Evolutionary conservation across 352 stramenopile genomes (phyloP), one percentile per base, ranked within the genome.

Genomic region (Discostella stelligera): DNA sequence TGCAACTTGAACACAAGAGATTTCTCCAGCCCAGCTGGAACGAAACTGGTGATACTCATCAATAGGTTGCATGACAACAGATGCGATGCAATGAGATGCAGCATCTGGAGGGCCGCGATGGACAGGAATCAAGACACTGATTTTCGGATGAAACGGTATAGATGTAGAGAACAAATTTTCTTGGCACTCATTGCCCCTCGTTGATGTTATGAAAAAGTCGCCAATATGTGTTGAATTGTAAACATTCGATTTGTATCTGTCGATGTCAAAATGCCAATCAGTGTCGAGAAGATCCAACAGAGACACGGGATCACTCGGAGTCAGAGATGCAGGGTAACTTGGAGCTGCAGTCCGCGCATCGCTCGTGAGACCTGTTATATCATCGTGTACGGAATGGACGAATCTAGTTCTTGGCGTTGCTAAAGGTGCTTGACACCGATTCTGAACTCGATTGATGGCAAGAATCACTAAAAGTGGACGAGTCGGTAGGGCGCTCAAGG

Each of bases 381-480:
- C 37, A 44, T 44, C 11, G 2, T 44, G 37, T 13, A 44, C 11
- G 4, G 37, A 2, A 10, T 44, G 2, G 37, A 14, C 13, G 7
- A 14, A 14, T 14, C 37, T 44, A 44, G 2, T 10, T 14, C 13
- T 10, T 44, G 37, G 37, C 1, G 2, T 44, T 44, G 95, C 95
- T 13, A 96, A 66, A 0, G 89, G 90, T 55, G 94, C 95, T 46
- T 82, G 58, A 59, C 89, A 96, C 8, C 93, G 71, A 55, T 94
- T 76, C 71, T 96, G 93, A 11, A 96, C 93, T 37, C 94, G 88
- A 76, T 96, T 96, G 54, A 96, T 87, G 11, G 93, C 91, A 25
- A 96, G 83, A 41, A 95, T 90, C 27, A 93, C 83, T 77, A 96
- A 87, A 37, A 94, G 86, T 55, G 90, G 86, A 54, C 53, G 74